Evolutionary conservation across 2,329 filamentous ascomycete species (phyloP).

Genomic region (Lasiodiplodia gonubiensis): DNA sequence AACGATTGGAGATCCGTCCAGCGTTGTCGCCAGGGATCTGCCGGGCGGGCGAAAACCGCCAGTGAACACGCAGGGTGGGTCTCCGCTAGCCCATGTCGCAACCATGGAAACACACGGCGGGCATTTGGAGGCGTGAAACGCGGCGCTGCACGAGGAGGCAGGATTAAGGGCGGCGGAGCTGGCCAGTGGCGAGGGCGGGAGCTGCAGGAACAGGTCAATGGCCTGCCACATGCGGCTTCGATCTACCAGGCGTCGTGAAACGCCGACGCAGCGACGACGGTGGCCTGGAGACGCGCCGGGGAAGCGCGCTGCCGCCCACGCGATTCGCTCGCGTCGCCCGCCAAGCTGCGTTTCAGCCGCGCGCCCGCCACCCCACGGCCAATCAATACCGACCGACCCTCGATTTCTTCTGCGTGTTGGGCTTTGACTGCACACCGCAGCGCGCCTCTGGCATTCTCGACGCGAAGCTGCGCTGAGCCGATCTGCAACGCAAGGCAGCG

Average conservation of each 20-base stretch:
- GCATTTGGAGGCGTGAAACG: slow-evolving; percentile 11
- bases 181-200: slow-evolving; percentile 11
- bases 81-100: slow-evolving; percentile 7
- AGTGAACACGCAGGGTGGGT: slow-evolving; percentile 6
- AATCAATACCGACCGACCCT: background rate
- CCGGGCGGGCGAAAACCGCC: background rate
- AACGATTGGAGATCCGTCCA: slow-evolving; percentile 23
- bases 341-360: slow-evolving; percentile 16
- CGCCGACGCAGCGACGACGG: slow-evolving; percentile 4
- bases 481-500: background rate
- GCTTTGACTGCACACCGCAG: background rate
- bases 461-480: background rate
- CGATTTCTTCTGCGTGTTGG: slow-evolving; percentile 2
- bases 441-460: background rate
- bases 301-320: background rate
- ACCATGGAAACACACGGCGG: slow-evolving; percentile 17
- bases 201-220: slow-evolving; percentile 15
- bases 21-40: too few species aligned
- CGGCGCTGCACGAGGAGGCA: slow-evolving; percentile 3
- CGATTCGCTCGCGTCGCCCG: background rate
- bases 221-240: slow-evolving; percentile 6
- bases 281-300: background rate
- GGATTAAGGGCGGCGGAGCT: slow-evolving; percentile 20
- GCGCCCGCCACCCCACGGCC: background rate
- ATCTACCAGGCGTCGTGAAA: slow-evolving; percentile 19